Conservation (phyloP, 2,329 filamentous ascomycete species). For the Uncinocarpus reesii region DNA sequence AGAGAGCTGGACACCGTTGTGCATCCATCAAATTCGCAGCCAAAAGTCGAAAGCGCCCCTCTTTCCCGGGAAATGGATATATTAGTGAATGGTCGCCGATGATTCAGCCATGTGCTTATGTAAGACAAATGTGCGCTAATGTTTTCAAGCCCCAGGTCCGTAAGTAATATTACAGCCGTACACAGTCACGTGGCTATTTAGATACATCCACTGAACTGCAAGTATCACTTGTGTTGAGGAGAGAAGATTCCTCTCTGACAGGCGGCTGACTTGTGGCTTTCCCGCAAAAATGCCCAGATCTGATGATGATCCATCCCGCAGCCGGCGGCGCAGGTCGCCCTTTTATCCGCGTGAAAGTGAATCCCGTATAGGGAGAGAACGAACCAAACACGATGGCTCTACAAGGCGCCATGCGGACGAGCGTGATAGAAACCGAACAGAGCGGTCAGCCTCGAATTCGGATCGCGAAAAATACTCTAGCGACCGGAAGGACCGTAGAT, state of each 20-base stretch:
- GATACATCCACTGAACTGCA: too few species aligned
- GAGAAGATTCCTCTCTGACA: background rate
- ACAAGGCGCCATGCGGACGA: too few species aligned
- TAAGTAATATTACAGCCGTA: background rate
- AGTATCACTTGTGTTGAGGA: background rate
- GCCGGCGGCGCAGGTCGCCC: constrained; percentile 18
- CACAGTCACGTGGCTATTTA: too few species aligned
- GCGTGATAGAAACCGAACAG: background rate
- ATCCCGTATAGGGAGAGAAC: background rate
- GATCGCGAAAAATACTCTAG: constrained; percentile 1
- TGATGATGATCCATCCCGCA: constrained; percentile 19
- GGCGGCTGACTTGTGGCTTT: background rate
- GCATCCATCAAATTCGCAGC: too few species aligned
- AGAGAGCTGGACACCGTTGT: background rate
- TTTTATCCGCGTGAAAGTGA: constrained; percentile 19
- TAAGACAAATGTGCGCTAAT: background rate
- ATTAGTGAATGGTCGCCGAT: background rate
- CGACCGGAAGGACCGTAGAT: constrained; percentile 9
- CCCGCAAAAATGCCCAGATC: constrained; percentile 22
- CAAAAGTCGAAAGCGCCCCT: background rate
- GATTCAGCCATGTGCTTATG: background rate
- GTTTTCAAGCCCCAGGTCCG: background rate
- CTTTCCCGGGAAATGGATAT: background rate
- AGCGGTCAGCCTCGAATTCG: background rate
- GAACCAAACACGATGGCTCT: too few species aligned